Evolutionary conservation across 2,329 filamentous ascomycete species (phyloP).

Genomic region (Fusarium globosum): DNA sequence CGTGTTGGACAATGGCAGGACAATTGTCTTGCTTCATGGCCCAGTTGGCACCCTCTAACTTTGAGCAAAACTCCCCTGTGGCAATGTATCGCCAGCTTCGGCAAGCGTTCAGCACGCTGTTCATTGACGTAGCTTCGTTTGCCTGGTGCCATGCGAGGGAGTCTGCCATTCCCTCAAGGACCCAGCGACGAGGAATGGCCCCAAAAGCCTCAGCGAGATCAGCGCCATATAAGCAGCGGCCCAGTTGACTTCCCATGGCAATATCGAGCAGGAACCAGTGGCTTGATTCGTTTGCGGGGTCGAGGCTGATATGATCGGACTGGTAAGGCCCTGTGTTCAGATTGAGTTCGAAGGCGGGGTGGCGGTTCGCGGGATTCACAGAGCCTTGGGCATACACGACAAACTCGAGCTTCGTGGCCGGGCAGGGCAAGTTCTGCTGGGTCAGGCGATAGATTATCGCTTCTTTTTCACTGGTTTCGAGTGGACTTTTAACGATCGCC

Average conservation of each 20-base stretch:
- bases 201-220: neutral
- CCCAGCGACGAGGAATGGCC: neutral
- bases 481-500: neutral
- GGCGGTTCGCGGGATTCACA: neutral
- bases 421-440: neutral
- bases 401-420: conserved; percentile 18
- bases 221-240: neutral
- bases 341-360: conserved; percentile 20
- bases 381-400: conserved; percentile 5
- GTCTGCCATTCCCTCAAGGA: conserved; percentile 3
- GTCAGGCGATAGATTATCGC: neutral
- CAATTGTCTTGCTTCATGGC: neutral
- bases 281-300: conserved; percentile 3
- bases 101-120: conserved; percentile 17
- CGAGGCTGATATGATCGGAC: conserved; percentile 5
- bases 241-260: conserved; percentile 5
- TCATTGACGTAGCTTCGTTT: neutral
- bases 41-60: neutral
- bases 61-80: neutral
- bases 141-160: conserved; percentile 12
- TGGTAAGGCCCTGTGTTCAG: conserved; percentile 16
- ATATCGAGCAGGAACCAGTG: conserved; percentile 27
- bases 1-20: neutral
- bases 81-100: neutral
- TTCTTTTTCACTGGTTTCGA: neutral